These are phyloP conservation scores for Epichloe uncinata DNA, from an alignment of 2,329 filamentous ascomycete species.

Conservation along the genomic window DNA sequence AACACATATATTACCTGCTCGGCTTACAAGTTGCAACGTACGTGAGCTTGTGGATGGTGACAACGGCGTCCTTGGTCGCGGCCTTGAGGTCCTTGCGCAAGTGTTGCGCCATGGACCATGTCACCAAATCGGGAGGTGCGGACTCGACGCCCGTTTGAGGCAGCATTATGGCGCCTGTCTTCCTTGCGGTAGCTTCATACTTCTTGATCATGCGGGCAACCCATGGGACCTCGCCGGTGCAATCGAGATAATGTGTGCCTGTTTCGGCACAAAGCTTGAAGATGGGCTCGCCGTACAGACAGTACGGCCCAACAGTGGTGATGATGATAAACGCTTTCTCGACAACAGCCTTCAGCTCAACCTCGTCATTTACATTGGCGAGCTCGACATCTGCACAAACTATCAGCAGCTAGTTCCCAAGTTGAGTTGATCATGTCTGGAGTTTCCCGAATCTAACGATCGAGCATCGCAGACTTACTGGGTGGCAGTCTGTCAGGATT, in stretches of 20 bases:
- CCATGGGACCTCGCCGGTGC: slow-evolving; percentile 47
- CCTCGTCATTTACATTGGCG: slow-evolving; percentile 31
- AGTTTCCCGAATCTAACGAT: background rate
- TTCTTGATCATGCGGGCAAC: slow-evolving; percentile 46
- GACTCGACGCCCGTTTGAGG: slow-evolving; percentile 51
- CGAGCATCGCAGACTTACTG: slow-evolving; percentile 31
- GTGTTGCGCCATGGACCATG: slow-evolving; percentile 37
- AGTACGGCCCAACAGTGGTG: slow-evolving; percentile 47
- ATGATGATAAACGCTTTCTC: slow-evolving; percentile 44
- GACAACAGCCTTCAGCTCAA: slow-evolving; percentile 33
- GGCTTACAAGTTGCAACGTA: slow-evolving; percentile 11
- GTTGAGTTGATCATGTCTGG: background rate
- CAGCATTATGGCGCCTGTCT: slow-evolving; percentile 44
- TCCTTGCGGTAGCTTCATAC: slow-evolving; percentile 39
- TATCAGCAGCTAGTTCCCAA: background rate
- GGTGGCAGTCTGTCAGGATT: slow-evolving; percentile 60
- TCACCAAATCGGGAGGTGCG: slow-evolving; percentile 44
- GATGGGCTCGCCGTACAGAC: slow-evolving; percentile 40
- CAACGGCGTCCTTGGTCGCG: slow-evolving; percentile 38
- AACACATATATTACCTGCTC: no score
- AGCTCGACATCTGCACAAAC: slow-evolving; percentile 35
- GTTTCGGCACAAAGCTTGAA: slow-evolving; percentile 49
- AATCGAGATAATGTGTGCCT: slow-evolving; percentile 52
- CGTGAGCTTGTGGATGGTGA: slow-evolving; percentile 33
- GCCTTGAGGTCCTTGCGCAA: slow-evolving; percentile 36